Evolutionary conservation across 2,329 filamentous ascomycete species (phyloP), one percentile per base, ranked within the genome.

Genomic region (Fusarium cyanostomum): DNA sequence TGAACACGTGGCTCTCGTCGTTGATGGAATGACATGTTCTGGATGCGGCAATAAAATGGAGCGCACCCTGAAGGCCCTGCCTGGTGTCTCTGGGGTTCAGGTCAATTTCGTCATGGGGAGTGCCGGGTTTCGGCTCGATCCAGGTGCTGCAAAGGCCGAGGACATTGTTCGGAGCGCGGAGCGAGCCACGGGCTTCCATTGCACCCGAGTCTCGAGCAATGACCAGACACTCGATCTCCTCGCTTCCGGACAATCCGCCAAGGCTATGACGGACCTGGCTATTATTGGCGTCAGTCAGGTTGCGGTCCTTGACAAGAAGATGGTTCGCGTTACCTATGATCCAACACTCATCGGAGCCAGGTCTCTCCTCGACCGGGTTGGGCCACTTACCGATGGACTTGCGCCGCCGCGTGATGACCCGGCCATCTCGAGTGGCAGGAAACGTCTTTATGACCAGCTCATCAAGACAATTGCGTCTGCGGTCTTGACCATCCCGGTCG

Each of bases 31-130:
- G 74, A 74, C 73, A 4, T 78, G 76, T 34, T 74, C 76, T 2
- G 72, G 73, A 10, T 78, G 76, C 30, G 75, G 65, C 5, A 73
- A 74, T 53, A 78, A 77, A 48, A 51, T 78, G 31, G 59, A 70
- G 42, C 71, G 71, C 2, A 66, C 69, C 3, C 71, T 78, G 27
- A 56, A 56, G 1, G 59, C 55, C 3, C 65, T 68, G 4, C n/a
- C 59, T 3, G 75, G 74, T 3, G 72, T 77, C 1, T 73, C 72
- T 3, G 62, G 69, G 4, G 71, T 73, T 2, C 71, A 67, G 1
- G 74, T 79, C 57, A 78, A 78, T 54, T 79, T 78, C 33, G 74
- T 78, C 61, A 74, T 74, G 67, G 75, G 75, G 5, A 72, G 68
- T 7, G 77, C 71, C 35, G 75, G 78, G 16, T 74, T 79, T 42